Base-by-base conservation (phyloP, 495 filamentous ascomycete genomes). In the Lentithecium fluviatile region DNA sequence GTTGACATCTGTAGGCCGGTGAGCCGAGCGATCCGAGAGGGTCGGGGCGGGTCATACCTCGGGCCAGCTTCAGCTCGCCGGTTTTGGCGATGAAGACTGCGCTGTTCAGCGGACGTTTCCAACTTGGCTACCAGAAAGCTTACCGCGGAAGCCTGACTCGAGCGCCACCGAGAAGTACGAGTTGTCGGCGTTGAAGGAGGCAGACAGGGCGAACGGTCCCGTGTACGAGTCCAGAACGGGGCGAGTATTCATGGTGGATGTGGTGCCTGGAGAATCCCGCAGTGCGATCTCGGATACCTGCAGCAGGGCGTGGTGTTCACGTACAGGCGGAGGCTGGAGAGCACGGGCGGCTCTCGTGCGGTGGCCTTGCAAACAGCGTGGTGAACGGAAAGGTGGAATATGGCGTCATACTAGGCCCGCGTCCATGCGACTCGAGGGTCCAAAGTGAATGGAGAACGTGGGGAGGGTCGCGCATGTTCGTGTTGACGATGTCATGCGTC, bases 91-190 rank as follows among this genome's bases (percentile, higher is more conserved):
- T 43, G 60, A 64, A 66, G 42, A 72, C 58, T 63, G 52, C 20
- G 50, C n/a, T 32, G 11, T 19, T 60, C 20, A 62, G 54, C 34
- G 56, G 52, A 49, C 51, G 57, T 40, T 56, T 50, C 21, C 52
- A 45, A 7, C 11, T 1, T 11, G 10, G 47, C 36, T 47, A 6
- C 38, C 12, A 13, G 11, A 26, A 20, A 8, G 70, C 86, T 66
- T 81, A 95, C 91, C 87, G 72, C 88, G 87, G 70, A 95, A 94
- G 2, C 94, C 94, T 15, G 83, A 85, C 61, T 96, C 88, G 36
- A 96, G 76, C 2, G 90, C 94, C 6, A 96, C 89, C 42, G 91
- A 84, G 76, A 98, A 98, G 70, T 87, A 91, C 57, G 83, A 90
- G 69, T 82, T 85, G 69, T 96, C 89, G 68, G 86, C 80, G 70